phyloP scores from a whole-genome alignment of 2,329 filamentous ascomycete genomes.

The Zymoseptoria pseudotritici region DNA sequence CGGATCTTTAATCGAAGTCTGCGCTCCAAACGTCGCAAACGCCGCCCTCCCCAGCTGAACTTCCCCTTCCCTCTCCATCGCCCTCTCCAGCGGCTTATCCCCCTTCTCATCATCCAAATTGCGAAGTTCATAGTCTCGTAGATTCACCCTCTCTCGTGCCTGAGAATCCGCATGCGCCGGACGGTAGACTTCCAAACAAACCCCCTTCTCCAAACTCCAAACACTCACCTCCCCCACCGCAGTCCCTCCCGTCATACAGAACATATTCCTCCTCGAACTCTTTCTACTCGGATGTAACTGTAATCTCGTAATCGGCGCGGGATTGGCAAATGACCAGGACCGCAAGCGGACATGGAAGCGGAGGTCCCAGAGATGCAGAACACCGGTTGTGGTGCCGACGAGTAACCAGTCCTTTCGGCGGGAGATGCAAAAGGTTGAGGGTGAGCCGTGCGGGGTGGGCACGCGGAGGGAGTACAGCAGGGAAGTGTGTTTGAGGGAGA shows the following conservation, averaged over 20 bases:
- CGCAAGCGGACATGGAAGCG: slow-evolving; percentile 85
- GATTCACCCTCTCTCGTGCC: slow-evolving; percentile 35
- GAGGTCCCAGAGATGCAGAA: slow-evolving; percentile 91
- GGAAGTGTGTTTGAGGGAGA: slow-evolving; percentile 83
- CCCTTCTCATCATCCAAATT: slow-evolving; percentile 84
- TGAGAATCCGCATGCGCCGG: slow-evolving; percentile 47
- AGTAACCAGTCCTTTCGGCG: slow-evolving; percentile 82
- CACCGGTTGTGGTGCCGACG: slow-evolving; percentile 84
- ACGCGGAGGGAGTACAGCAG: slow-evolving; percentile 75
- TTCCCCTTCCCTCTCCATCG: background rate
- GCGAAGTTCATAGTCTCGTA: slow-evolving; percentile 70
- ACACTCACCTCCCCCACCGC: slow-evolving; percentile 83
- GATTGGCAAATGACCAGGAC: slow-evolving; percentile 79
- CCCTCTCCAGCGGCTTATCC: slow-evolving; percentile 67
- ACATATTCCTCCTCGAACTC: slow-evolving; percentile 63
- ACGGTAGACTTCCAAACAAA: slow-evolving; percentile 84
- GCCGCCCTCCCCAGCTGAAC: background rate
- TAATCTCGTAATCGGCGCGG: slow-evolving; percentile 71
- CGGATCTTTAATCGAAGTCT: slow-evolving; percentile 60
- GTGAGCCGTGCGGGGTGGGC: slow-evolving; percentile 82
- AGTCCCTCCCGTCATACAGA: slow-evolving; percentile 83
- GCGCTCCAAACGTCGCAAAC: slow-evolving; percentile 52
- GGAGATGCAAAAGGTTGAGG: slow-evolving; percentile 86
- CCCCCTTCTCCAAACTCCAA: slow-evolving; percentile 88
- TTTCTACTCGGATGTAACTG: slow-evolving; percentile 58